Evolutionary conservation across 345 rosid species (phyloP).

Genomic region (Sisymbrium irio): DNA sequence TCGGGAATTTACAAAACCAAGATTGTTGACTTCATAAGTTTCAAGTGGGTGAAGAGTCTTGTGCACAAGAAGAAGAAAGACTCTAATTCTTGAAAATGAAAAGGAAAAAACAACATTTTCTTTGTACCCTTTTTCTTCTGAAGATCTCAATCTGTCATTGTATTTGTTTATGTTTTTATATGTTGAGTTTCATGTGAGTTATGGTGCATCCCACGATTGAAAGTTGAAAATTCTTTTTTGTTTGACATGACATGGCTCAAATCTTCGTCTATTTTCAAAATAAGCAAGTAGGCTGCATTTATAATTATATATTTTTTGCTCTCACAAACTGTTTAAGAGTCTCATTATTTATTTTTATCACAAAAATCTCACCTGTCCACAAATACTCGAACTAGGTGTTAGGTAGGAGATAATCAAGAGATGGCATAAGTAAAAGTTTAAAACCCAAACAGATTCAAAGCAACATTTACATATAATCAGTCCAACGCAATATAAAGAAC

Average conservation of each 20-base stretch:
- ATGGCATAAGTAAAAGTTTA: not conserved
- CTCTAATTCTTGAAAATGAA: conserved; percentile 8
- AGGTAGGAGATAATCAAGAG: not conserved
- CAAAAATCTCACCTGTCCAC: not conserved
- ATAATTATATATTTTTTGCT: too few species aligned
- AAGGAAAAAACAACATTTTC: not conserved
- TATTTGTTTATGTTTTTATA: not conserved
- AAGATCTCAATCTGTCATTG: conserved; percentile 10
- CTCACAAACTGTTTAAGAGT: not conserved
- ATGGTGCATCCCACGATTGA: conserved; percentile 23
- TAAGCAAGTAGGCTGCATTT: not conserved
- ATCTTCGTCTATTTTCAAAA: not conserved
- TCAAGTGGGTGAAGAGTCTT: conserved; percentile 60
- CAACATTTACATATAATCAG: not conserved
- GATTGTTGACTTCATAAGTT: conserved; percentile 37
- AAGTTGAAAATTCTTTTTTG: not conserved
- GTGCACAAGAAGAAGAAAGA: conserved; percentile 42
- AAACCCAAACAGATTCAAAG: not conserved
- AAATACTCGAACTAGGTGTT: not conserved
- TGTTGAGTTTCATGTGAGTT: conserved; percentile 5
- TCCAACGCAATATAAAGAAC: not conserved
- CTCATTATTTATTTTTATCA: not conserved
- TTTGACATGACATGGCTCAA: not conserved
- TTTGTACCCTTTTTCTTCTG: not conserved
- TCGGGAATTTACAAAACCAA: conserved; percentile 33